phyloP scores from a whole-genome alignment of 768 basidiomycete species.

The Glaciozyma martinii region DNA sequence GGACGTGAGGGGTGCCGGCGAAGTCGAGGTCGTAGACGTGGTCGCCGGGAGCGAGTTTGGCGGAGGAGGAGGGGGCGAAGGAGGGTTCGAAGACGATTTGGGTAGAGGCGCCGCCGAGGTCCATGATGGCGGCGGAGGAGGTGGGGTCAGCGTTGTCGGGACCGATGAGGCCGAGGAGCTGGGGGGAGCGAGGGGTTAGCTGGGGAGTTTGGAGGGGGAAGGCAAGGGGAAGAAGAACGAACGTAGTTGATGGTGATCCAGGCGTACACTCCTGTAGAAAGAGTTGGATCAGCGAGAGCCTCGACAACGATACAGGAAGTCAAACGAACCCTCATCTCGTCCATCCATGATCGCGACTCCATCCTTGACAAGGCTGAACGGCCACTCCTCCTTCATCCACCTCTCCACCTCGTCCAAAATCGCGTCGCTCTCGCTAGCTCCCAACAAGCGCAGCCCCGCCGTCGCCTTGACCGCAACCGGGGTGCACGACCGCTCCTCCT shows the following conservation, averaged over 20 bases:
- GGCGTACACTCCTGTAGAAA: constrained; percentile 61
- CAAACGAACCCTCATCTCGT: constrained; percentile 63
- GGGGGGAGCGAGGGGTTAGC: not conserved
- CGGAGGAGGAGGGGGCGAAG: constrained; percentile 46
- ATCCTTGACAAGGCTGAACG: constrained; percentile 58
- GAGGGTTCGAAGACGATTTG: constrained; percentile 93
- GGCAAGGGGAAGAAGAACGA: not conserved
- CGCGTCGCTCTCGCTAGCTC: constrained; percentile 52
- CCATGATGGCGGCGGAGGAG: constrained; percentile 76
- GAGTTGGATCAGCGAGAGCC: not conserved
- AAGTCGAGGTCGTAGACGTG: constrained; percentile 82
- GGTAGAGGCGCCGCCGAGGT: constrained; percentile 92
- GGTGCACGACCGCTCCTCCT: constrained; percentile 57
- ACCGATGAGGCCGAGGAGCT: constrained; percentile 62
- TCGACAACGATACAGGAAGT: not conserved
- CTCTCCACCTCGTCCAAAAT: constrained; percentile 66
- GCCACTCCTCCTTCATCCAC: constrained; percentile 53
- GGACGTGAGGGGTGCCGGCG: constrained; percentile 57
- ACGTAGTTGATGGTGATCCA: constrained; percentile 95
- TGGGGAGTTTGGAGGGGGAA: not conserved
- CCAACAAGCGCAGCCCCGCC: constrained; percentile 71
- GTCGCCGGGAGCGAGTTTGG: constrained; percentile 62
- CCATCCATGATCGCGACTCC: constrained; percentile 89
- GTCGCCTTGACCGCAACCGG: constrained; percentile 89
- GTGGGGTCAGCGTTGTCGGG: constrained; percentile 46